Evolutionary conservation across 768 basidiomycete species (phyloP), one percentile per base, ranked within the genome.

Genomic region (Amanita phalloides): DNA sequence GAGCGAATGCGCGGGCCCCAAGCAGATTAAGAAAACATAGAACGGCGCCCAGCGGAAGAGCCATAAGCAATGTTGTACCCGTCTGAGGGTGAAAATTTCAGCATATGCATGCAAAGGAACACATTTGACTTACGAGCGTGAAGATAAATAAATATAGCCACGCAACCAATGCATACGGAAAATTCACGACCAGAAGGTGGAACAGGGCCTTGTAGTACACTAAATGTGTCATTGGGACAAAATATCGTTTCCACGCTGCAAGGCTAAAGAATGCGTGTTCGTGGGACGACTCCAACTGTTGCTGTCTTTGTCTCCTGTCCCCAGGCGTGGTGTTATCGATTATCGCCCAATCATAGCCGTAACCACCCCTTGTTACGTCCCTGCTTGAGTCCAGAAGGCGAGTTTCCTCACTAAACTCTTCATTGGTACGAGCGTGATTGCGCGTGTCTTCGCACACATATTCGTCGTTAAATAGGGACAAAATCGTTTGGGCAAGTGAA

Each of bases 101-200:
- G 45, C n/a, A 53, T 33, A 41, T n/a, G 41, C 23, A 46, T 21
- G 4, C 11, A 10, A 7, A 33, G 33, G 11, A 13, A 5, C 0
- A 13, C 4, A 13, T 32, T 9, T 33, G 23, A 72, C 82, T 58
- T 58, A 89, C 88, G 65, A 91, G 66, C 0, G 88, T 90, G 59
- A 90, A 85, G 9, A 87, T 79, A 58, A 90, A 88, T 13, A 86
- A 69, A 61, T 79, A 90, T 8, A 88, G 61, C 82, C 84, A 90
- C n/a, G 85, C 83, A n/a, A 70, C 61, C 53, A 90, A 65, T 13
- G 85, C 85, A 58, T 77, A 90, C 0, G 87, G 87, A 59, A 91
- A 87, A 65, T 91, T 90, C 58, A 90, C 44, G 23, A 85, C 68
- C 38, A 81, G 61, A 20, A 91, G 71, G 62, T 91, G 89, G 50